Base-by-base conservation (phyloP, 176 grass and related monocot species). In the Eremochloa ophiuroides region DNA sequence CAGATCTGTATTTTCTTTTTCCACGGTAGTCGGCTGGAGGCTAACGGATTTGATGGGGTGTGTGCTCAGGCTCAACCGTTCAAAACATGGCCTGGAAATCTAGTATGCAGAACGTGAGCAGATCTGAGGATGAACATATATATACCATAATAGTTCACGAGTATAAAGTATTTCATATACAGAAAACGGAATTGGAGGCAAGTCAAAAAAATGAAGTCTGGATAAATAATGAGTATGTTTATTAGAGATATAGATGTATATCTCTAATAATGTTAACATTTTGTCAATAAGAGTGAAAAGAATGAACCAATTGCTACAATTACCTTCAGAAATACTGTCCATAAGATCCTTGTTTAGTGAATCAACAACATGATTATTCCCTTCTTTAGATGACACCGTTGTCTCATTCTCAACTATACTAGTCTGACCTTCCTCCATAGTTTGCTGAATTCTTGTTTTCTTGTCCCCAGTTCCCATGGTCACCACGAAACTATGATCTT, bases 311-410 rank as follows among this genome's bases (percentile, higher is more conserved):
- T 50, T 72, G 18, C 30, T 18, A 58, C 62, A 67, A 74, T 33
- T 86, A 86, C 88, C 88, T 86, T 70, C 67, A 74, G 88, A 90
- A 86, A 90, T 83, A 29, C 78, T 38, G 9, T 66, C 56, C 0
- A 7, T 35, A 66, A 68, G 22, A 41, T 78, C 18, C 28, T 56
- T 20, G 15, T 71, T 15, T 12, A 43, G 55, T 23, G 55, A 77
- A 82, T 59, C 66, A 67, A 46, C 18, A 48, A 76, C n/a, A n/a
- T n/a, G 69, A 10, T 47, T 72, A 48, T 51, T 73, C 30, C 73
- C 66, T 82, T 82, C 67, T 77, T 86, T 64, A 78, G 74, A 51
- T 20, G 46, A 58, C 48, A 14, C 18, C 23, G 16, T 48, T 33
- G 60, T 79, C 66, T 66, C 74, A 73, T 68, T 39, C 83, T 86